phyloP scores from a whole-genome alignment of 1,284 basidiomycete species.

The Ustilago shanxiensis region DNA sequence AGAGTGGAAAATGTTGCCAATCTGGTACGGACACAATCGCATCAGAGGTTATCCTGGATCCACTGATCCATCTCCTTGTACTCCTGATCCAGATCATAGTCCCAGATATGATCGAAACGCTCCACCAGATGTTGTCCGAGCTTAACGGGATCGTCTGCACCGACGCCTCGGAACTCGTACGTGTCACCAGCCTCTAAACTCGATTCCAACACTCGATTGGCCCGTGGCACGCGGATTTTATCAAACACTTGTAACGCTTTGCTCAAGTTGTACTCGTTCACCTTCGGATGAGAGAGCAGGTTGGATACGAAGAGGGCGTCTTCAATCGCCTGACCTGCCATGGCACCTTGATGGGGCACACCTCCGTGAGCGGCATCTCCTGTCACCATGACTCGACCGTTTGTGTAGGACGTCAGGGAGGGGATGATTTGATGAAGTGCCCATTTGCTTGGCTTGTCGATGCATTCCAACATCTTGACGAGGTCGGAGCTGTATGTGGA shows the following conservation, averaged over 20 bases:
- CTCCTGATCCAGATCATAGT: conserved; percentile 43
- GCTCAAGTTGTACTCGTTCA: conserved; percentile 72
- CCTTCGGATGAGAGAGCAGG: conserved; percentile 73
- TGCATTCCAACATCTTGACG: conserved; percentile 71
- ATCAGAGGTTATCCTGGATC: conserved; percentile 21
- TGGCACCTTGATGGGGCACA: conserved; percentile 77
- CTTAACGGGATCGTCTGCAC: conserved; percentile 20
- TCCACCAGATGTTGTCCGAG: conserved; percentile 32
- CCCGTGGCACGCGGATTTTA: conserved; percentile 57
- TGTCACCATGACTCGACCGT: conserved; percentile 74
- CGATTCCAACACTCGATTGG: conserved; percentile 54
- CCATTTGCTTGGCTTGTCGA: conserved; percentile 76
- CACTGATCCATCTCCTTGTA: conserved; percentile 24
- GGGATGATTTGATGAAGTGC: conserved; percentile 75
- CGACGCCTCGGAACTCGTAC: conserved; percentile 48
- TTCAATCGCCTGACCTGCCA: conserved; percentile 77
- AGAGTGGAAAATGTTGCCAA: too few relatives aligned
- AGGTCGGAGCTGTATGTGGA: conserved; percentile 74
- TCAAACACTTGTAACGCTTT: conserved; percentile 70
- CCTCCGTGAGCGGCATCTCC: conserved; percentile 78
- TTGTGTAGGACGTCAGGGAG: conserved; percentile 72
- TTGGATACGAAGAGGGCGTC: conserved; percentile 75
- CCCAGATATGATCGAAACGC: conserved; percentile 46
- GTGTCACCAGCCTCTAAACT: conserved; percentile 56
- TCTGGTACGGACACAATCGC: background rate